Evolutionary conservation across 78 protist genomes (phyloP), one percentile per base, ranked within the genome.

Genomic region (Protostelium mycophagum): DNA sequence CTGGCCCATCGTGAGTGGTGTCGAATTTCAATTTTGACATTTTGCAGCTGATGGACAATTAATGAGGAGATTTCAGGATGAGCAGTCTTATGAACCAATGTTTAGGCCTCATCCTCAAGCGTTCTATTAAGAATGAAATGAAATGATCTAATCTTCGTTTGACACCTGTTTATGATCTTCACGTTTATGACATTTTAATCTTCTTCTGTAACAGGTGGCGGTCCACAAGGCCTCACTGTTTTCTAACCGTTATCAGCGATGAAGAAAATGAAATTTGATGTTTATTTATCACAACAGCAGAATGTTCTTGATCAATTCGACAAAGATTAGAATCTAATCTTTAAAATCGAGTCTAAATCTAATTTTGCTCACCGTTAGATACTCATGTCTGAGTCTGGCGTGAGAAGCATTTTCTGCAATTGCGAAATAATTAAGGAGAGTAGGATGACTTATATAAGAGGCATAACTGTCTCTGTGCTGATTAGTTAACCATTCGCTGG

Each of bases 381-480:
- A 23, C 86, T 91, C 89, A 38, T 38, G 89, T 88, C 84, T 88
- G 9, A 91, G 73, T 39, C 91, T 88, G 9, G 91, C 94, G 31
- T 73, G 85, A 31, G 94, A 88, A 89, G 86, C 91, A 91, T 91
- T 94, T 85, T 97, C 98, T 0, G 96, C 98, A 1, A 97, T 35
- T 1, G 98, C 90, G 83, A 91, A 51, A 85, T 90, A 93, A 31
- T 83, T 37, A 28, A 90, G 29, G 35, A 97, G 88, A 63, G 93
- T 73, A 25, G 38, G 39, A 38, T 92, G 97, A 37, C 97, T 96
- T 29, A 97, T 90, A 91, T 91, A 96, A 10, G 96, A 94, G 16
- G 98, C 89, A 36, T 88, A 85, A 28, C 91, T 85, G 35, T 97
- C 98, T 34, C 98, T 91, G 86, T 97, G 98, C 87, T 96, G 98